Conservation (phyloP, 495 filamentous ascomycete species). For the Amniculicola lignicola region DNA sequence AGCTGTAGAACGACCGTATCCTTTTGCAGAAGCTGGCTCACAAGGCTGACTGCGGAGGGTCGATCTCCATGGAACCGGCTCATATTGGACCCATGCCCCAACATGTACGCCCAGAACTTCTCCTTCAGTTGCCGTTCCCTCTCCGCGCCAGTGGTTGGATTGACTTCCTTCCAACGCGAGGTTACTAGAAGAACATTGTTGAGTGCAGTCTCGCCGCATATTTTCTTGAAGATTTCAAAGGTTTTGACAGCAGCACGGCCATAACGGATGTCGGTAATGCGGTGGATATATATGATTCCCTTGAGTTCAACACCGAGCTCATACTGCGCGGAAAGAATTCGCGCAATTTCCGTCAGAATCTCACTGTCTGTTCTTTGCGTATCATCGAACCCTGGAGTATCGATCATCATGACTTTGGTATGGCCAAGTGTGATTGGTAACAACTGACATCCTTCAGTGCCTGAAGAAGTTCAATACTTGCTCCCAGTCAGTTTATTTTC, state of each 20-base stretch:
- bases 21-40: conserved; percentile 35
- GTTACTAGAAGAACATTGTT: conserved; percentile 43
- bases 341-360: conserved; percentile 44
- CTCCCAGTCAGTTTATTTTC: neutral
- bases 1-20: conserved; percentile 34
- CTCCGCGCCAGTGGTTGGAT: conserved; percentile 13
- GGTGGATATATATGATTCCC: conserved; percentile 46
- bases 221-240: conserved; percentile 41
- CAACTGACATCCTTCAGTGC: conserved; percentile 1
- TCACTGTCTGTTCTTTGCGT: conserved; percentile 26
- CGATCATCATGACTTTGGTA: conserved; percentile 21
- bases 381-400: conserved; percentile 27
- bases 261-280: conserved; percentile 43
- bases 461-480: neutral
- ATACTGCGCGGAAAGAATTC: conserved; percentile 38
- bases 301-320: conserved; percentile 32
- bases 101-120: conserved; percentile 42
- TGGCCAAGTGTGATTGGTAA: neutral
- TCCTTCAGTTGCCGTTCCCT: conserved; percentile 37
- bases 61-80: conserved; percentile 34
- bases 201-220: conserved; percentile 39
- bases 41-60: conserved; percentile 33
- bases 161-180: conserved; percentile 40
- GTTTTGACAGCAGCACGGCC: conserved; percentile 29
- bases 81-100: conserved; percentile 29